Evolutionary conservation across 2,329 filamentous ascomycete genomes (phyloP).

Genomic region (Xylariaceae sp.): DNA sequence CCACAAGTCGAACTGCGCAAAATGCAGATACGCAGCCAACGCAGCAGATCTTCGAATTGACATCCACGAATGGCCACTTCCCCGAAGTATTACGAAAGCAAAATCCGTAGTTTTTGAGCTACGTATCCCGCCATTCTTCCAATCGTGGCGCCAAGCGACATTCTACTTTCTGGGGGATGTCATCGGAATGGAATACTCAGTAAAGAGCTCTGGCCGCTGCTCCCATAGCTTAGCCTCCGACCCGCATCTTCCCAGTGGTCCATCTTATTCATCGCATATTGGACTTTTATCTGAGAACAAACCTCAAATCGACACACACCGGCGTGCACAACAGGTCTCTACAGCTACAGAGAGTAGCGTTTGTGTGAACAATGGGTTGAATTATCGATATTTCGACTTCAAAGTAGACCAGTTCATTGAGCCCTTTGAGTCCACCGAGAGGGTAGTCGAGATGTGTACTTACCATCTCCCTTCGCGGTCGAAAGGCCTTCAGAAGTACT

Average conservation of each 20-base stretch:
- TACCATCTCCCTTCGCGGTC: slow-evolving; percentile 10
- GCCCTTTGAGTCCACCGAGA: slow-evolving; percentile 22
- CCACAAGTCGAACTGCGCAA: neutral
- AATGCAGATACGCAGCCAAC: neutral
- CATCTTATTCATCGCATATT: neutral
- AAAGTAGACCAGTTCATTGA: slow-evolving; percentile 12
- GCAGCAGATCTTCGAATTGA: neutral
- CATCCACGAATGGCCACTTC: slow-evolving; percentile 21
- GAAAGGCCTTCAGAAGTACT: slow-evolving; percentile 9
- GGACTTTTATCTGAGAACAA: neutral
- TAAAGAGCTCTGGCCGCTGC: neutral
- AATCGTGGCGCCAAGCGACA: slow-evolving; percentile 15
- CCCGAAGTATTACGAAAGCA: neutral
- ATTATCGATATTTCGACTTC: slow-evolving; percentile 48
- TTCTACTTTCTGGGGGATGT: slow-evolving; percentile 4
- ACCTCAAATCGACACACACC: neutral
- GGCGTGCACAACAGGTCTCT: neutral
- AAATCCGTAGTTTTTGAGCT: slow-evolving; percentile 13
- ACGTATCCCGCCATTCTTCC: neutral
- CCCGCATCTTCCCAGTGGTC: neutral
- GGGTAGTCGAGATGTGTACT: slow-evolving; percentile 31
- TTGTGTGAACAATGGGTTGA: slow-evolving; percentile 49
- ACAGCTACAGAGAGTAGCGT: too few species aligned
- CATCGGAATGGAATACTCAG: slow-evolving; percentile 1
- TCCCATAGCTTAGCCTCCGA: neutral